Base-by-base conservation (phyloP, 192 early-diverging fungal genomes). In the Coemansia nantahalensis region DNA sequence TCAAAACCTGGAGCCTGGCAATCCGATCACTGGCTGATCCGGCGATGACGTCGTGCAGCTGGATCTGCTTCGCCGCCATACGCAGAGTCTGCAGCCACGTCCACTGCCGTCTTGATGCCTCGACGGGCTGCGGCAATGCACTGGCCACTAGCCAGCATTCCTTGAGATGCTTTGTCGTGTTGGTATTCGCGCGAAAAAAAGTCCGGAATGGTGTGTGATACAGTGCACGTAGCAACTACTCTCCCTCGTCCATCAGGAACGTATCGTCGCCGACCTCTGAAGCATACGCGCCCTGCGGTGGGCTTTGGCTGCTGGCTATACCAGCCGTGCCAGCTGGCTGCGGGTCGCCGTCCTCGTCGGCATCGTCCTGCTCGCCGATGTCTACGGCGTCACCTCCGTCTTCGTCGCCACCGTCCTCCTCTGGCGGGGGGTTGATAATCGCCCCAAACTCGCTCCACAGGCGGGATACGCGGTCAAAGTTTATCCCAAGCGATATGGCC, bases 381-480 rank as follows among this genome's bases (percentile, higher is more conserved):
- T 56, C 45, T 8, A 38, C 40, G n/a, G 38, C 58, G 13, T 19
- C 14, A 4, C 44, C 35, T 8, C n/a, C n/a, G 12, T 56, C 45
- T 8, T 45, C 40, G n/a, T 45, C 58, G 13, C 14, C 14, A 4
- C 44, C 35, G 2, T 51, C 62, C 1, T 58, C 56, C 8, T 73
- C 70, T 3, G 37, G 30, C 7, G 54, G 55, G 8, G 65, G 71
- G 15, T 53, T 60, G 13, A 75, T 75, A 15, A 75, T 75, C 26
- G 39, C 23, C 11, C 59, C 72, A 59, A 75, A 75, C 19, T 67
- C 72, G 36, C 41, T 59, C 72, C 72, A 75, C 24, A 75, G 46
- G 9, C 41, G 51, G 14, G 65, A 54, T 22, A 68, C 59, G 8
- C 65, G 59, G 21, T 50, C 55, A 64, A 75, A 75, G 48, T 54